Percentiles rank a stretch among this genome's conserved stretches.
These are phyloP conservation scores for Magnaporthales sp. DNA, from an alignment of 2,329 filamentous ascomycete genomes.

Conservation along the genomic window DNA sequence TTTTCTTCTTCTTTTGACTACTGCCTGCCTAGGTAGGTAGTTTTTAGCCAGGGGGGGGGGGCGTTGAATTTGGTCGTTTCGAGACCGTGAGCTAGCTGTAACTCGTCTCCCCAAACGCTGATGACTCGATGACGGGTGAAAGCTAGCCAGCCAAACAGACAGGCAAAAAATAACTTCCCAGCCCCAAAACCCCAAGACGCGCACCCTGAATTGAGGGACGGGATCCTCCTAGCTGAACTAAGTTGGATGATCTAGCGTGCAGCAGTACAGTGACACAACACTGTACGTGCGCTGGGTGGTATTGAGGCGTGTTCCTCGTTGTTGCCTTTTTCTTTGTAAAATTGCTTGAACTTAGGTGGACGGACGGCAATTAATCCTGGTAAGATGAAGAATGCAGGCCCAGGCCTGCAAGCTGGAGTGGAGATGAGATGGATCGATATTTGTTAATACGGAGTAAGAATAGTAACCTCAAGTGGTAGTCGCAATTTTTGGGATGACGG, in stretches of 20 bases:
- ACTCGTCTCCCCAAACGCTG: neutral
- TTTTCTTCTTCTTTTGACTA: slow-evolving; percentile 1
- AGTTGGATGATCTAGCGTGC: neutral
- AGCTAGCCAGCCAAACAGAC: neutral
- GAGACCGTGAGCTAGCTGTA: neutral
- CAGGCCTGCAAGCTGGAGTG: neutral
- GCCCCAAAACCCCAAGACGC: neutral
- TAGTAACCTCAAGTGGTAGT: neutral
- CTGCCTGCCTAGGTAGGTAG: neutral
- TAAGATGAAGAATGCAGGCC: neutral
- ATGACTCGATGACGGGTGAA: neutral
- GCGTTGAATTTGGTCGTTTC: neutral
- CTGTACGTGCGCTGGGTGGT: neutral
- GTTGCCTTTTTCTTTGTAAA: neutral
- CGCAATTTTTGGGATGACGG: neutral
- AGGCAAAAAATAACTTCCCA: neutral
- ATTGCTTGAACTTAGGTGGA: neutral
- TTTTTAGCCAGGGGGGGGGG: neutral
- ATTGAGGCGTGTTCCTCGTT: neutral
- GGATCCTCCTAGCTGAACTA: neutral
- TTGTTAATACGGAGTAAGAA: neutral
- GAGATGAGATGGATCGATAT: neutral
- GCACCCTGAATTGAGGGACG: neutral
- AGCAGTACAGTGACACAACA: neutral
- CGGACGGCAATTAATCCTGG: neutral